Evolutionary conservation across 2,329 filamentous ascomycete species (phyloP), one percentile per base, ranked within the genome.

Genomic region (Cercospora citrullina): DNA sequence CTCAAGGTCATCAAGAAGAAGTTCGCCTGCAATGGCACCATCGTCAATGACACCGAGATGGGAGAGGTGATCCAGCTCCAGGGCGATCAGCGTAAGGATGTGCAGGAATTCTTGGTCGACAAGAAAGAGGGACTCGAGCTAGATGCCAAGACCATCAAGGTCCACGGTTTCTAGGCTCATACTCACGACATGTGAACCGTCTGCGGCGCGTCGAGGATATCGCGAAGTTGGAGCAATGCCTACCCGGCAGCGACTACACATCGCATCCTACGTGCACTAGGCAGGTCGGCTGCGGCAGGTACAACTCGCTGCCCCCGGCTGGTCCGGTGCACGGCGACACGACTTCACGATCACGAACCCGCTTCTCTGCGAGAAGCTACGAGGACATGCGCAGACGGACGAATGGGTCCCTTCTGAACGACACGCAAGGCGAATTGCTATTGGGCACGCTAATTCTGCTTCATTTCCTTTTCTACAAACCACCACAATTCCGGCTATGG

Each of bases 1-100:
- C 90, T 99, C 79, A 97, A 97, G 87, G 94, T 96, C 84, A 97
- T 98, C 87, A 98, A 98, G 90, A 98, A 98, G 89, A 95, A 97
- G 82, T 98, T 98, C 80, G 94, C 95, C 83, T 98, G 94, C 92
- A 98, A 99, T 97, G 95, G 95, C 88, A 98, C 94, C 85, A 96
- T 98, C 82, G 94, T 98, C 84, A 89, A 89, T 80, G 94, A 98
- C 84, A 88, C 87, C 77, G 93, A 96, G 84, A 97, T 97, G 92
- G 94, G 94, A 81, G 94, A 98, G 87, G 94, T 98, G 87, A 97
- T 99, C 81, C 95, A 99, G 87, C 91, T 99, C 80, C 95, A 99
- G 84, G 95, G 95, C 79, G 95, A 99, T 83, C 95, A 99, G 87
- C 94, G 95, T 84, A 96, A 96, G 85, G 93, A 97, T 89, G 92